phyloP scores from a whole-genome alignment of 441 rosid species.

The Euphorbia corollata region DNA sequence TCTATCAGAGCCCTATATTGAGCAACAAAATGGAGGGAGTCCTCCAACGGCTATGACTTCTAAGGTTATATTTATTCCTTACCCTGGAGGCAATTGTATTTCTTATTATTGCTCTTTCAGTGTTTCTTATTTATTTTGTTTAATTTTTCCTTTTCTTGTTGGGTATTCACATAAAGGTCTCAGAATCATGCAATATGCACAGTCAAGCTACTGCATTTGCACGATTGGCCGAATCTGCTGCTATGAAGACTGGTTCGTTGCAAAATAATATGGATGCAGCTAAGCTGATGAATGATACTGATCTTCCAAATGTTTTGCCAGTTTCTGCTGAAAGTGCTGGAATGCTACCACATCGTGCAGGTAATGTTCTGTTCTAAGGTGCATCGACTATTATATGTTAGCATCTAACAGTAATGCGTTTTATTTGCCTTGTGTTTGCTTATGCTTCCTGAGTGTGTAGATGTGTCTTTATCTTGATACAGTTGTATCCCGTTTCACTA shows the following conservation, averaged over 20 bases:
- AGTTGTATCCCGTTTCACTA: not conserved
- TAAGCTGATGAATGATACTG: constrained; percentile 25
- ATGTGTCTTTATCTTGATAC: not conserved
- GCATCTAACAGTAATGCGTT: too few species aligned
- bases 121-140: not conserved
- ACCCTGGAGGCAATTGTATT: not conserved
- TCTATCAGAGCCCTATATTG: constrained; percentile 6
- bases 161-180: constrained; percentile 30
- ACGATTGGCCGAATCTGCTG: constrained; percentile 50
- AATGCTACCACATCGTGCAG: constrained; percentile 51
- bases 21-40: constrained; percentile 14
- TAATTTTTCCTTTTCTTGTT: constrained; percentile 10
- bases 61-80: constrained; percentile 15
- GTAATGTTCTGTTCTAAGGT: constrained; percentile 22
- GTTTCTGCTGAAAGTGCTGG: constrained; percentile 78
- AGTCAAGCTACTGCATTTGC: constrained; percentile 61
- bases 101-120: not conserved
- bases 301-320: constrained; percentile 46
- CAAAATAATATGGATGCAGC: constrained; percentile 22
- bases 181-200: constrained; percentile 36
- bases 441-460: too few species aligned
- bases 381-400: too few species aligned
- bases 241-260: constrained; percentile 23
- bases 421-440: too few species aligned
- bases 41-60: constrained; percentile 7